These are phyloP conservation scores for Leishmania braziliensis DNA, from an alignment of 208 protist genomes.

Conservation along the genomic window DNA sequence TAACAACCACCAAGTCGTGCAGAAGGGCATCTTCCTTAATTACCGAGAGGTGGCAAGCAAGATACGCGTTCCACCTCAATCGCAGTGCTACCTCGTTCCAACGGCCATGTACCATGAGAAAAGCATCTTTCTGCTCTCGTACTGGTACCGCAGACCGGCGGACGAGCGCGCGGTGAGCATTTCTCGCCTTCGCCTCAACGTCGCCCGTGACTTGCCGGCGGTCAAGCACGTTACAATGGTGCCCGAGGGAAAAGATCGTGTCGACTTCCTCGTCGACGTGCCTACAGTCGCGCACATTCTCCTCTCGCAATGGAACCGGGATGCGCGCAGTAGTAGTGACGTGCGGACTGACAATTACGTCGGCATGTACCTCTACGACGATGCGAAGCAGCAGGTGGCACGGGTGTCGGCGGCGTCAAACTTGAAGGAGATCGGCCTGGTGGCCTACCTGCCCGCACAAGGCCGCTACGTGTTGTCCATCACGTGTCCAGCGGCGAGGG, in stretches of 20 bases:
- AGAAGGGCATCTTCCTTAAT: slow-evolving; percentile 68
- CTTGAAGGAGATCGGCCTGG: slow-evolving; percentile 62
- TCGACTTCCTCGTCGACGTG: slow-evolving; percentile 75
- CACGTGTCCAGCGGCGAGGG: slow-evolving; percentile 48
- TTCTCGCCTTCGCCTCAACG: slow-evolving; percentile 42
- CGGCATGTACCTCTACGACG: slow-evolving; percentile 78
- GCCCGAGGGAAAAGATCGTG: slow-evolving; percentile 45
- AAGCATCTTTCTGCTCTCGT: slow-evolving; percentile 75
- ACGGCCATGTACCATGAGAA: slow-evolving; percentile 74
- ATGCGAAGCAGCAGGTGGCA: slow-evolving; percentile 39
- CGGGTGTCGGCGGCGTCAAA: slow-evolving; percentile 65
- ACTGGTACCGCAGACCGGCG: slow-evolving; percentile 50
- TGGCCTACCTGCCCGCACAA: slow-evolving; percentile 41
- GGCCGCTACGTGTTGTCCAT: slow-evolving; percentile 71
- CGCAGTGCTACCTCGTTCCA: slow-evolving; percentile 73
- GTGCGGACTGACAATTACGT: slow-evolving; percentile 70
- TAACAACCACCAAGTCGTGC: slow-evolving; percentile 75
- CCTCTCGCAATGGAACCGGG: slow-evolving; percentile 59
- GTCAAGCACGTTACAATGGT: slow-evolving; percentile 62
- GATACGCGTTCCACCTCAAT: slow-evolving; percentile 54
- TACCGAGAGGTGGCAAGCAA: slow-evolving; percentile 64
- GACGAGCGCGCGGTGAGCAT: slow-evolving; percentile 46
- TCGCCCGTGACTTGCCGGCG: slow-evolving; percentile 60
- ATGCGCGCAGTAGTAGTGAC: slow-evolving; percentile 32
- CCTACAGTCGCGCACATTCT: slow-evolving; percentile 73